phyloP scores from a whole-genome alignment of 2,329 filamentous ascomycete genomes.

The Pyricularia sp. region DNA sequence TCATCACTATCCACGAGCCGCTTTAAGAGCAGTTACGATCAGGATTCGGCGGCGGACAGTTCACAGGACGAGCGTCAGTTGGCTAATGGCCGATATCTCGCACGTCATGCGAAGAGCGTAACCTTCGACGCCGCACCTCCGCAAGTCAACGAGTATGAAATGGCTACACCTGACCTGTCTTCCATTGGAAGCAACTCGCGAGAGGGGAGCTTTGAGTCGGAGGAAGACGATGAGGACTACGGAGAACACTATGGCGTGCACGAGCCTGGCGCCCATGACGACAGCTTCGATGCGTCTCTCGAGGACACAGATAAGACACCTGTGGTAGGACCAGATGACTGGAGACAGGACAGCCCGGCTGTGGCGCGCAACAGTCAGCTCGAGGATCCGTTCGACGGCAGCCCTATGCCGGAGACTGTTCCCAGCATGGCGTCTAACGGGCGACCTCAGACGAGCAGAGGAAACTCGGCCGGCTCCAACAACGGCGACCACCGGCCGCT shows the following conservation, averaged over 20 bases:
- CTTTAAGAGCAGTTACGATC: constrained; percentile 61
- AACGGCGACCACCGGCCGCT: constrained; percentile 77
- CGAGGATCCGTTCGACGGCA: constrained; percentile 64
- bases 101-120: constrained; percentile 89
- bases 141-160: constrained; percentile 95
- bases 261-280: constrained; percentile 57
- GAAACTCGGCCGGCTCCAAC: constrained; percentile 60
- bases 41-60: constrained; percentile 59
- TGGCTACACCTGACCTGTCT: constrained; percentile 94
- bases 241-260: constrained; percentile 39
- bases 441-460: constrained; percentile 50
- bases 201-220: constrained; percentile 86
- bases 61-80: constrained; percentile 48
- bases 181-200: constrained; percentile 83
- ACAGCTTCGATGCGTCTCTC: constrained; percentile 91
- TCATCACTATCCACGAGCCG: constrained; percentile 69
- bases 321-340: constrained; percentile 94
- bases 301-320: constrained; percentile 97
- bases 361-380: constrained; percentile 13
- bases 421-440: constrained; percentile 33
- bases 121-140: constrained; percentile 93
- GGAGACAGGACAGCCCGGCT: constrained; percentile 63
- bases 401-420: constrained; percentile 51
- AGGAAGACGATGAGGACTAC: constrained; percentile 58
- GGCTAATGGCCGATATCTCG: constrained; percentile 57